Evolutionary conservation across 2,329 filamentous ascomycete genomes (phyloP).

Genomic region (Cryphonectria radicalis): DNA sequence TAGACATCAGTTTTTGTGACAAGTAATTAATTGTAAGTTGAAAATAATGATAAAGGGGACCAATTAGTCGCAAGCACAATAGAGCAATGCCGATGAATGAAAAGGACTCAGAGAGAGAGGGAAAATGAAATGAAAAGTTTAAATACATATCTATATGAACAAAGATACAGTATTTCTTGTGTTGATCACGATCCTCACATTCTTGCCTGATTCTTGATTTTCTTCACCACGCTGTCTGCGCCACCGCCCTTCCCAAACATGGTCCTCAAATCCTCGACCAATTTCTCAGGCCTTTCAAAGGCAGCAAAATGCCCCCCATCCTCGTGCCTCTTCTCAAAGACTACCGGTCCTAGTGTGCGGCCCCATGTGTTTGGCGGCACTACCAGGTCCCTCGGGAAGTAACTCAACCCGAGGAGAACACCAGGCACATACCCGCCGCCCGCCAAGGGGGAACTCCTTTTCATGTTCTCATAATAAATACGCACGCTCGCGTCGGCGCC

Average conservation of each 20-base stretch:
- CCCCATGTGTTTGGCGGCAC: constrained; percentile 60
- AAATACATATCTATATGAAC: background rate
- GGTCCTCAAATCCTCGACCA: constrained; percentile 56
- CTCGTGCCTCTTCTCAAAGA: constrained; percentile 56
- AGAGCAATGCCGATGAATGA: background rate
- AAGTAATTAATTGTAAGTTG: background rate
- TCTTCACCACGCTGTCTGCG: constrained; percentile 43
- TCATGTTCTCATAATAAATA: constrained; percentile 73
- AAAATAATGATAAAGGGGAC: too few relatives aligned
- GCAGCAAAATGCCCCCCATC: constrained; percentile 66
- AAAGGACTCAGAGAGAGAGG: background rate
- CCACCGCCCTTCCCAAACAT: constrained; percentile 62
- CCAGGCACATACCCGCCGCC: constrained; percentile 28
- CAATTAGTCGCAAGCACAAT: background rate
- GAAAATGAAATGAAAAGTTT: background rate
- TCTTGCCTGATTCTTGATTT: constrained; percentile 8
- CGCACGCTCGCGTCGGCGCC: constrained; percentile 69
- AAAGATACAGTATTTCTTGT: background rate
- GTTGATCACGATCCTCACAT: background rate
- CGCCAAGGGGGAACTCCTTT: constrained; percentile 34
- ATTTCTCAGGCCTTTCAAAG: constrained; percentile 57
- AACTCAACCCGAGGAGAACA: constrained; percentile 32
- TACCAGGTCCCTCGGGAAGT: constrained; percentile 62
- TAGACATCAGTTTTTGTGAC: background rate
- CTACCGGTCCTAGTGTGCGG: constrained; percentile 62